These are phyloP conservation scores for Cytospora piceicola DNA, from an alignment of 2,329 filamentous ascomycete species.

Conservation along the genomic window DNA sequence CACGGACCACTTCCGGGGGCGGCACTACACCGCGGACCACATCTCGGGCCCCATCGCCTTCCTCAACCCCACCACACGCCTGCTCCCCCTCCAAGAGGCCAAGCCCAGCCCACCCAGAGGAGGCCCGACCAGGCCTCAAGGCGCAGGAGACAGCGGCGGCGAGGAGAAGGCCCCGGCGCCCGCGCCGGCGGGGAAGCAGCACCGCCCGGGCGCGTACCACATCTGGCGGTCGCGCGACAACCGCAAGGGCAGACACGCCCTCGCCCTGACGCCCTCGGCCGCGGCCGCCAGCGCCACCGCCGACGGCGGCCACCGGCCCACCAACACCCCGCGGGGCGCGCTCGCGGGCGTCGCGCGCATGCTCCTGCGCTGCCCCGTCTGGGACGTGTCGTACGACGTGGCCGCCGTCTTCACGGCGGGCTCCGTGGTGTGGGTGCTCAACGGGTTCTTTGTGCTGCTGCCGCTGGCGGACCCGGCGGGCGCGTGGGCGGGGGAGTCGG, in stretches of 20 bases:
- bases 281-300: constrained; percentile 3
- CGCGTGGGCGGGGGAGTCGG: constrained; percentile 57
- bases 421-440: constrained; percentile 56
- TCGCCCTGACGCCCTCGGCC: constrained; percentile 34
- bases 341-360: constrained; percentile 42
- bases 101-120: not conserved
- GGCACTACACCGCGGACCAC: constrained; percentile 30
- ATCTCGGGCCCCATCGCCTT: constrained; percentile 33
- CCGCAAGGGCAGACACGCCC: constrained; percentile 46
- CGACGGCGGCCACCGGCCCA: constrained; percentile 30
- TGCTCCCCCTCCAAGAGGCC: constrained; percentile 24
- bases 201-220: constrained; percentile 36
- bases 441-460: constrained; percentile 67
- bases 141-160: not conserved
- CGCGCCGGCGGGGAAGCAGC: not conserved
- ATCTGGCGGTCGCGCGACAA: constrained; percentile 50
- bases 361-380: constrained; percentile 43
- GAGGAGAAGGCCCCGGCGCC: not conserved
- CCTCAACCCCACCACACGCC: constrained; percentile 35
- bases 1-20: constrained; percentile 24
- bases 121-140: not conserved
- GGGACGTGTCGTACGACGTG: constrained; percentile 50
- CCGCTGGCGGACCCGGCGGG: constrained; percentile 57
- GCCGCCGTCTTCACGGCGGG: constrained; percentile 46
- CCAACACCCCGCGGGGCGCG: constrained; percentile 36